Evolutionary conservation across 2,329 filamentous ascomycete genomes (phyloP).

Genomic region (Venturia nashicola): DNA sequence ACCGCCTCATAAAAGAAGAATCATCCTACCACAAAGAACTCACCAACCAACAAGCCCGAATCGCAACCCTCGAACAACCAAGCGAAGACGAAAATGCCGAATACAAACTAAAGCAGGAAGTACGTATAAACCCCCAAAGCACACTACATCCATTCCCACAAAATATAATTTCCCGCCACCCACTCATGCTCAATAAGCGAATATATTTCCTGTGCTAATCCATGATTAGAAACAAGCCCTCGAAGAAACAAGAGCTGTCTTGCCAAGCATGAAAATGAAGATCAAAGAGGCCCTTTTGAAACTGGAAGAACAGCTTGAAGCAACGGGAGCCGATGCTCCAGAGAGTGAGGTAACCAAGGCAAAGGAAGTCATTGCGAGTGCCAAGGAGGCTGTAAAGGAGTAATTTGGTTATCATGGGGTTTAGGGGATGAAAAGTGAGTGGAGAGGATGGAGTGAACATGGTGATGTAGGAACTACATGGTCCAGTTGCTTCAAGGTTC

Average conservation of each 20-base stretch:
- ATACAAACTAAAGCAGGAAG: conserved; percentile 78
- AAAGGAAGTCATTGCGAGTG: conserved; percentile 28
- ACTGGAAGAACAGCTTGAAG: conserved; percentile 61
- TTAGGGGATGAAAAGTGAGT: not conserved
- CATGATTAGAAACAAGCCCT: conserved; percentile 55
- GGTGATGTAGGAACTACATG: no score
- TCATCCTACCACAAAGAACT: conserved; percentile 81
- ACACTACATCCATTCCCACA: not conserved
- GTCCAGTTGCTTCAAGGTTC: no score
- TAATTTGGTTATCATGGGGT: no score
- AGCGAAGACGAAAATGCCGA: conserved; percentile 62
- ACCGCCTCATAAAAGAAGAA: conserved; percentile 84
- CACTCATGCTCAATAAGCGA: no score
- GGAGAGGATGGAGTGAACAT: not conserved
- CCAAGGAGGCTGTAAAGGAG: conserved; percentile 23
- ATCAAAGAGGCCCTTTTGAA: conserved; percentile 60
- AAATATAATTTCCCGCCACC: no score
- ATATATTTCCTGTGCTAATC: no score
- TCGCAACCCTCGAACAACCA: conserved; percentile 52
- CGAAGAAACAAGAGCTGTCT: conserved; percentile 78
- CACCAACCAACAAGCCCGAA: conserved; percentile 57
- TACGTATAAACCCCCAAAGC: conserved; percentile 23
- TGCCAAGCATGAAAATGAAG: conserved; percentile 58
- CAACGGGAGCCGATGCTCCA: conserved; percentile 23
- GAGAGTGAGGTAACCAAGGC: conserved; percentile 34